phyloP scores from a whole-genome alignment of 2,329 filamentous ascomycete species.

The Hypocreales sp. region DNA sequence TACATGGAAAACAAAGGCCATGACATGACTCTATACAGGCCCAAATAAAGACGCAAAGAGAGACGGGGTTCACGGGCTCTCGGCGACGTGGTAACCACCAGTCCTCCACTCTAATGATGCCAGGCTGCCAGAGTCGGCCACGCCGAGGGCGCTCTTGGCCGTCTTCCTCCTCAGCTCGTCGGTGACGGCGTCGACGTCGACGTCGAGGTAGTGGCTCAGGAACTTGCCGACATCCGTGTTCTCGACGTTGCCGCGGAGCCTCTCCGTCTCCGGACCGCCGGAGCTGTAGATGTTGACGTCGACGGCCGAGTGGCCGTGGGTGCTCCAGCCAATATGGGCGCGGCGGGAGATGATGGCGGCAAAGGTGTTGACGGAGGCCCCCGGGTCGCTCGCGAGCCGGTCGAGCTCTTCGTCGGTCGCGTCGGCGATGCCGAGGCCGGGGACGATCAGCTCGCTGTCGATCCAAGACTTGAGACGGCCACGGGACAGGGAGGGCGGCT shows the following conservation, averaged over 20 bases:
- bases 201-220: constrained; percentile 58
- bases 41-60: background rate
- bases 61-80: background rate
- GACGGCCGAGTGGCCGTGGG: constrained; percentile 82
- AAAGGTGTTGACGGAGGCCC: constrained; percentile 42
- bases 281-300: constrained; percentile 96
- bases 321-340: constrained; percentile 85
- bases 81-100: background rate
- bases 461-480: constrained; percentile 46
- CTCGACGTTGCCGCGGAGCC: constrained; percentile 74
- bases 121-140: background rate
- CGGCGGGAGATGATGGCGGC: constrained; percentile 77
- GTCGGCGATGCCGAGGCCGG: constrained; percentile 65
- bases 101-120: background rate
- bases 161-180: constrained; percentile 50
- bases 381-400: constrained; percentile 42
- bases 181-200: constrained; percentile 69
- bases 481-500: constrained; percentile 13
- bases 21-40: too few relatives aligned
- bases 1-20: too few relatives aligned
- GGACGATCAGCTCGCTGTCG: constrained; percentile 47
- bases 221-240: constrained; percentile 88
- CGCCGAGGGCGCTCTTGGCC: constrained; percentile 5
- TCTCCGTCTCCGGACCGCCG: constrained; percentile 43
- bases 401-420: constrained; percentile 56